These are phyloP conservation scores for Hysterangium stoloniferum DNA, from an alignment of 768 basidiomycete species.

Conservation along the genomic window DNA sequence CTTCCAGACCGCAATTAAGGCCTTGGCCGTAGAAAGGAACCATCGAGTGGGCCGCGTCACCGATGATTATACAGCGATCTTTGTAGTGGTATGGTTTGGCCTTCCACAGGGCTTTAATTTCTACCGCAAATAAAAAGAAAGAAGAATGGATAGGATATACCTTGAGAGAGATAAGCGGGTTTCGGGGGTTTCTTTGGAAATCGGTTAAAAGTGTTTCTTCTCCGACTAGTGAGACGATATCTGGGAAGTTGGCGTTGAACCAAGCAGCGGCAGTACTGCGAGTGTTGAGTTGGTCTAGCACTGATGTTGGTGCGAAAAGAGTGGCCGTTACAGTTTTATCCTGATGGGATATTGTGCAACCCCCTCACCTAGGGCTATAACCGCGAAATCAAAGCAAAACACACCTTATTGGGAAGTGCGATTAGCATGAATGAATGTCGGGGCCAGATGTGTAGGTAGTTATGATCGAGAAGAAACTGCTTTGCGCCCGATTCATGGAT, in stretches of 20 bases:
- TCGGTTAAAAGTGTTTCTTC: conserved; percentile 67
- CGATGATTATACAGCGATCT: conserved; percentile 80
- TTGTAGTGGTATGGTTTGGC: conserved; percentile 84
- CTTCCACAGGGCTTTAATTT: no score
- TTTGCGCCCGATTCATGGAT: conserved; percentile 37
- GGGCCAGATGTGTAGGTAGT: conserved; percentile 98
- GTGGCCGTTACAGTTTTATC: conserved; percentile 98
- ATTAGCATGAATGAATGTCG: conserved; percentile 99
- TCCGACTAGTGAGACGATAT: conserved; percentile 82
- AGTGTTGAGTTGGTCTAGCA: conserved; percentile 60
- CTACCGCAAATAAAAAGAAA: conserved; percentile 11
- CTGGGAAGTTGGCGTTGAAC: conserved; percentile 81
- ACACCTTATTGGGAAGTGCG: conserved; percentile 93
- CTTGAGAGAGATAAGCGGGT: conserved; percentile 87
- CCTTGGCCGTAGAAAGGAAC: conserved; percentile 99
- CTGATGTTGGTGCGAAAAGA: conserved; percentile 78
- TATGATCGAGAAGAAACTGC: conserved; percentile 81
- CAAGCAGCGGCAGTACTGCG: conserved; percentile 54
- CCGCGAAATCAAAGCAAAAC: conserved; percentile 20
- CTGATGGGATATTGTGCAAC: conserved; percentile 30
- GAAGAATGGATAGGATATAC: conserved; percentile 45
- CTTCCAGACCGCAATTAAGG: conserved; percentile 95
- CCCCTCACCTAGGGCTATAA: background rate
- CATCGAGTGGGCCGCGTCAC: conserved; percentile 97
- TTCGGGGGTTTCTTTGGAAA: conserved; percentile 79